Evolutionary conservation across 805 yeast species (phyloP), one percentile per base, ranked within the genome.

Genomic region (Candida chauliodis): DNA sequence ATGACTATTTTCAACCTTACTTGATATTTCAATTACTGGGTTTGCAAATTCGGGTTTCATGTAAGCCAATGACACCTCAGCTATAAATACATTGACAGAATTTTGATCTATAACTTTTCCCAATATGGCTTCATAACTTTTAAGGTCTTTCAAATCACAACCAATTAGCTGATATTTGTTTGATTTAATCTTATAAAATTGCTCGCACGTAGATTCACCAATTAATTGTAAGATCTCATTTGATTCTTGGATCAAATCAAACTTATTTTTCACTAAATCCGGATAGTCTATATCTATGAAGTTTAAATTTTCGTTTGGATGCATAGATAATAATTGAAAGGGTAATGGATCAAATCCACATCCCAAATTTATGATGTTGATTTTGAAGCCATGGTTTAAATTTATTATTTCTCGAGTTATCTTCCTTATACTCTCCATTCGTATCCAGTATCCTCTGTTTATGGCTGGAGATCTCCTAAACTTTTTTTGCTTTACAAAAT

Each of bases 21-120:
- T 63, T 2, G 78, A 63, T 45, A 68, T 60, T 18, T 58, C 46
- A 24, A 86, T 76, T 6, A 86, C 73, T 2, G 70, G 66, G 52
- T 86, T 80, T 5, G 95, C 87, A 40, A 71, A 67, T 25, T 68
- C 69, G 9, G 84, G 80, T 26, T 70, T 64, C 93, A 86, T 85
- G 55, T 85, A 86, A 0, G 91, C 89, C 39, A 86, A 59, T 0
- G 95, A 84, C 3, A 86, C 95, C 55, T 85, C 95, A 1, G 95
- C 91, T 27, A 87, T 69, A 51, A 82, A 86, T 2, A 85, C 67
- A 32, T 71, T 77, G 4, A 72, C 59, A 5, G 27, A 5, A 3
- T 10, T 4, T 21, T 27, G 19, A 53, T 46, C 44, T 1, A 56
- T 34, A 8, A 69, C 46, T 2, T 39, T 19, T 3, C 48, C 35